Base-by-base conservation (phyloP, 1,284 basidiomycete species). In the Grifola frondosa region DNA sequence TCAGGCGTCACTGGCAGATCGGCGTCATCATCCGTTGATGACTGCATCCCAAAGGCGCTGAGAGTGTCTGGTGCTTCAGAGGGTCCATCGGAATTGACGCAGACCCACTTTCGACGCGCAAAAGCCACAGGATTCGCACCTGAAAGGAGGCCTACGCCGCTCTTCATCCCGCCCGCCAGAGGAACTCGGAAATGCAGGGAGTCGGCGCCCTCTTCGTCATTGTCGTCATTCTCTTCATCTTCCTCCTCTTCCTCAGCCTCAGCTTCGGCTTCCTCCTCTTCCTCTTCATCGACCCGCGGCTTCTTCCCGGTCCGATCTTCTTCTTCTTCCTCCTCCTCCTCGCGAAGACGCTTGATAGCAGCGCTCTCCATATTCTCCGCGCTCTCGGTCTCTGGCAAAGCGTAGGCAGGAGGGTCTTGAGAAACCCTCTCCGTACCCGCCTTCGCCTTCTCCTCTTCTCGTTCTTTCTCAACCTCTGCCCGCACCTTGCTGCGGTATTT, bases 401-500 rank as follows among this genome's bases (percentile, higher is more conserved):
- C n/a, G n/a, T n/a, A n/a, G n/a, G n/a, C n/a, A n/a, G n/a, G n/a
- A n/a, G n/a, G n/a, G n/a, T n/a, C n/a, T n/a, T n/a, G n/a, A n/a
- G n/a, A n/a, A n/a, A n/a, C n/a, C n/a, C n/a, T n/a, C n/a, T n/a
- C n/a, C n/a, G n/a, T n/a, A 3, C 20, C 15, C 24, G 24, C 34
- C 19, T 25, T 37, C 41, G 37, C 22, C 21, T 22, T 40, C 46
- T 29, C 28, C 19, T 26, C 22, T n/a, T 29, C n/a, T 24, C 24
- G 17, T 28, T 26, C 31, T 29, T 23, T 38, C 28, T 16, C 35
- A 28, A 30, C 38, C 53, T 45, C 63, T 50, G 62, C 64, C 61
- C 25, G 57, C 21, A 64, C 64, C 55, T 69, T 70, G 21, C 65
- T 64, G 40, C 69, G 68, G 42, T 66, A 68, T 45, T 67, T 60